Percentiles rank a stretch among this genome's conserved stretches.
Conservation (phyloP, 805 yeast genomes). For the Candida manassasensis region DNA sequence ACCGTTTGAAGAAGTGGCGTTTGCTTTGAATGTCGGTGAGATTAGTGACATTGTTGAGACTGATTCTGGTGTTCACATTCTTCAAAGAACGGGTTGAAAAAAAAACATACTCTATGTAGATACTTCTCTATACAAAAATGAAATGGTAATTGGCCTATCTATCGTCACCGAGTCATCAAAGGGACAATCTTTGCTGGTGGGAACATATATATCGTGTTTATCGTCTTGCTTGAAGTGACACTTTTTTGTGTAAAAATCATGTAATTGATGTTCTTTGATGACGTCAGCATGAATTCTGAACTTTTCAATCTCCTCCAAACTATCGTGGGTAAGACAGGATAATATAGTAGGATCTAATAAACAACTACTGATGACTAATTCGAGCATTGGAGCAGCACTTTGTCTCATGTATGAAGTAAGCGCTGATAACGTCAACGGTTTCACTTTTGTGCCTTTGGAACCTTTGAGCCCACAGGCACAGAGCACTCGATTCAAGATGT, state of each 20-base stretch:
- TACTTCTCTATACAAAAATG: conserved; percentile 28
- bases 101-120: too few relatives aligned
- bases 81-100: conserved; percentile 74
- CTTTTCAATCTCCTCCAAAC: conserved; percentile 5
- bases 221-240: conserved; percentile 33
- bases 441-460: conserved; percentile 4
- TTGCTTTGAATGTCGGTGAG: conserved; percentile 76
- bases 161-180: conserved; percentile 40
- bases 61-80: conserved; percentile 85
- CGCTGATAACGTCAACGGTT: conserved; percentile 44
- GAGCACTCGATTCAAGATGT: conserved; percentile 19
- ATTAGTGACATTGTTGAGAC: conserved; percentile 79
- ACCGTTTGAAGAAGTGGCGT: conserved; percentile 83
- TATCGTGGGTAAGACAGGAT: conserved; percentile 2
- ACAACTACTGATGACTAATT: conserved; percentile 16
- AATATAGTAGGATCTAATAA: conserved; percentile 11
- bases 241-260: conserved; percentile 36
- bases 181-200: conserved; percentile 5
- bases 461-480: conserved; percentile 23
- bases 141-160: conserved; percentile 35
- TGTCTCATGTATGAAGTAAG: conserved; percentile 47
- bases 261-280: conserved; percentile 47
- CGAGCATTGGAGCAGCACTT: conserved; percentile 27
- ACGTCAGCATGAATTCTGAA: conserved; percentile 35
- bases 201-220: conserved; percentile 14